A percentile compares a stretch with the other conserved stretches of the same genome.
Evolutionary conservation across 2,329 filamentous ascomycete species (phyloP).

Genomic region (Laburnicola sp.): DNA sequence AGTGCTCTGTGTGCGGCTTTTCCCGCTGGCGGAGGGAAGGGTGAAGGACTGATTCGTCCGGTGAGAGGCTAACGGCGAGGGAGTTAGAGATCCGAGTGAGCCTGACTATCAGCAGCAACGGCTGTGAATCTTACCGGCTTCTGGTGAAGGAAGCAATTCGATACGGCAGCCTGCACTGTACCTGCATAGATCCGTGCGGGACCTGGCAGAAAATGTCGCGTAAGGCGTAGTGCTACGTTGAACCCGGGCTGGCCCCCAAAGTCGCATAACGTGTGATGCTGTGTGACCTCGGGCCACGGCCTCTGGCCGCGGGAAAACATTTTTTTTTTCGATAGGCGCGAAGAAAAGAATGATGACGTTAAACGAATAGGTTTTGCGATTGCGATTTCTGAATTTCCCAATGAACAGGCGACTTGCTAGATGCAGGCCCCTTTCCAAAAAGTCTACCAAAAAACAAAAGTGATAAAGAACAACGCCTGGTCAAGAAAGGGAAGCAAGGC

Average conservation of each 20-base stretch:
- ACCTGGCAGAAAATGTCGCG: background rate
- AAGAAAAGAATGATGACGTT: background rate
- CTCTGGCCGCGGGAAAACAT: background rate
- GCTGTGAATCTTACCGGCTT: background rate
- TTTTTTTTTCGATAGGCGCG: background rate
- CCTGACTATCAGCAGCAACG: background rate
- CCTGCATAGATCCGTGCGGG: conserved; percentile 9
- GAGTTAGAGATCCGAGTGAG: background rate
- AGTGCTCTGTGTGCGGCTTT: background rate
- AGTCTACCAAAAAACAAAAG: background rate
- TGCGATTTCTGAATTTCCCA: background rate
- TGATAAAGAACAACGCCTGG: background rate
- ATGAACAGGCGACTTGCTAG: conserved; percentile 2
- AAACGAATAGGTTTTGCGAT: background rate
- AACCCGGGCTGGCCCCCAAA: conserved; percentile 2
- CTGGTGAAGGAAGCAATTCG: background rate
- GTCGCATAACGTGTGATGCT: background rate
- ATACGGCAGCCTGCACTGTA: background rate
- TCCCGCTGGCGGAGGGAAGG: background rate
- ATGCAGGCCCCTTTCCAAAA: background rate
- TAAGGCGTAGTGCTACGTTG: background rate
- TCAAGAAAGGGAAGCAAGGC: too few species aligned
- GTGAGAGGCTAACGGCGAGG: background rate
- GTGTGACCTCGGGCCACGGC: background rate
- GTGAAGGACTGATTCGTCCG: background rate